phyloP scores from a whole-genome alignment of 2,329 filamentous ascomycete genomes.

The Hawksworthiomyces lignivorus region DNA sequence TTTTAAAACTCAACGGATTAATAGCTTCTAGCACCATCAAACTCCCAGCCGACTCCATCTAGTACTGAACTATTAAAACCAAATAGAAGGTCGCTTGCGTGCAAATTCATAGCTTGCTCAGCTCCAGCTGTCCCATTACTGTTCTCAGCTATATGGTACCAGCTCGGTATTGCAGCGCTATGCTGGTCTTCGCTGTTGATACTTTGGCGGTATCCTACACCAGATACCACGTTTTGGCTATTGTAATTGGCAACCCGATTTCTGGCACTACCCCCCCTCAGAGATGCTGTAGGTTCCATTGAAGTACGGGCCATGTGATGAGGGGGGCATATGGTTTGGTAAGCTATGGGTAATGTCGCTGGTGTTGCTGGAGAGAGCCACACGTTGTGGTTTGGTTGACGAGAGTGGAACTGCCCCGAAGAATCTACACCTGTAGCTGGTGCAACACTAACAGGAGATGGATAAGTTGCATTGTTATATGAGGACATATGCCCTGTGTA shows the following conservation, averaged over 20 bases:
- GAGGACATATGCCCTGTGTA: neutral
- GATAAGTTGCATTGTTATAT: neutral
- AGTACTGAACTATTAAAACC: conserved; percentile 3
- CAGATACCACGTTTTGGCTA: no score
- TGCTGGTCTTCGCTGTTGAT: no score
- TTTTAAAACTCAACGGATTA: no score
- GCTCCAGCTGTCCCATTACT: neutral
- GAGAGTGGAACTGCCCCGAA: neutral
- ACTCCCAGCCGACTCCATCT: conserved; percentile 5
- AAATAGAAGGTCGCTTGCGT: conserved; percentile 4
- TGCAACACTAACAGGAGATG: neutral
- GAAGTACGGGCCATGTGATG: no score
- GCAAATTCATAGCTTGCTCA: neutral
- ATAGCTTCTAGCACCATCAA: neutral
- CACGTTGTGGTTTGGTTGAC: neutral
- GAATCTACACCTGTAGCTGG: neutral
- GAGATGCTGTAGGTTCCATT: no score
- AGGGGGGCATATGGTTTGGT: neutral
- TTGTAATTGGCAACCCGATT: no score
- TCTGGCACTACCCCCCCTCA: no score
- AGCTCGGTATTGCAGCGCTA: no score
- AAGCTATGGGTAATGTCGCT: neutral
- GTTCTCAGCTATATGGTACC: no score
- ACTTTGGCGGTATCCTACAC: no score
- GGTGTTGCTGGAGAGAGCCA: neutral